phyloP scores from a whole-genome alignment of 2,329 filamentous ascomycete genomes.

The Aspergillus pseudoviridinutans region DNA sequence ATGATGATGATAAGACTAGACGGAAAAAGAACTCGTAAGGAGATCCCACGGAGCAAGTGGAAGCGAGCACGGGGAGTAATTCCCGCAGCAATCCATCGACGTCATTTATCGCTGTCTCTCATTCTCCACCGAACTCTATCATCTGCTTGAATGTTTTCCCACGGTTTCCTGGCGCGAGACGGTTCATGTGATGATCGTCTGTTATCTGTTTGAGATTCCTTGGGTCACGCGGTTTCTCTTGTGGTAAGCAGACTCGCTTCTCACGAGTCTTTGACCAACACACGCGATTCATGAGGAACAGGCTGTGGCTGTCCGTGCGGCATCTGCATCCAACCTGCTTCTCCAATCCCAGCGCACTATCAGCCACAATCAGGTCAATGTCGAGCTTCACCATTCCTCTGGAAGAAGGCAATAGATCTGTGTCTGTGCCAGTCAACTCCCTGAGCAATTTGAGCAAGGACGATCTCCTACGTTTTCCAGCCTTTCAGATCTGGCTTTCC shows the following conservation, averaged over 20 bases:
- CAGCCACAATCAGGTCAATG: conserved; percentile 26
- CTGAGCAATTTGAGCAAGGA: conserved; percentile 41
- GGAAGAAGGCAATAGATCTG: conserved; percentile 19
- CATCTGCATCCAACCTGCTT: neutral
- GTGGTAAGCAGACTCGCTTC: neutral
- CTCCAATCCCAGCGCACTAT: neutral
- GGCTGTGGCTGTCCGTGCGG: conserved; percentile 12
- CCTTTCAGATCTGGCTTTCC: conserved; percentile 53
- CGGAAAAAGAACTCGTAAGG: too few species aligned
- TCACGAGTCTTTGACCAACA: neutral
- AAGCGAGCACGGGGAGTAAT: neutral
- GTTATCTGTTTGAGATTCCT: neutral
- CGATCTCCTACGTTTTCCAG: conserved; percentile 48
- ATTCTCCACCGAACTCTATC: neutral
- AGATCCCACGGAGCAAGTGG: too few species aligned
- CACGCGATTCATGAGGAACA: conserved; percentile 5
- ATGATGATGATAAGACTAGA: neutral
- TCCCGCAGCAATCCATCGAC: neutral
- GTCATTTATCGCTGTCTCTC: neutral
- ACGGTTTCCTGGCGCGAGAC: neutral
- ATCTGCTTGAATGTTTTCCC: neutral
- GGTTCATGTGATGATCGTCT: neutral
- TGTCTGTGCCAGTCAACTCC: conserved; percentile 40
- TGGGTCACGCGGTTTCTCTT: neutral
- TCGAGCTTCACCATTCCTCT: conserved; percentile 40